Base-by-base conservation (phyloP, 164 flowering plant species). In the Aristolochia contorta region DNA sequence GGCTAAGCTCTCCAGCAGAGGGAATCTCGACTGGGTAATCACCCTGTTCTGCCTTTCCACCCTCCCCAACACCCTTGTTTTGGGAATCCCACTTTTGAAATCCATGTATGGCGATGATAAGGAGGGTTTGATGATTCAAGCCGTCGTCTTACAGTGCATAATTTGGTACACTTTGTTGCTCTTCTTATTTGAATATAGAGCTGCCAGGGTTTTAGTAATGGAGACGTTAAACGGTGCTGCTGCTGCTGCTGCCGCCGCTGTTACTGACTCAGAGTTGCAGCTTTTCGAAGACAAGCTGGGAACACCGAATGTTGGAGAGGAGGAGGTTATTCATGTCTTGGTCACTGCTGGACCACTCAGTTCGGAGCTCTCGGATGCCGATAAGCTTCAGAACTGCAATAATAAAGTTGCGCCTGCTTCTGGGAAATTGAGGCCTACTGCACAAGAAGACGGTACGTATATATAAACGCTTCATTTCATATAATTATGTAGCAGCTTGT, bases 1-100 rank as follows among this genome's bases (percentile, higher is more conserved):
- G 80, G 71, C 70, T 45, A 71, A 51, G 23, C 54, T 71, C 64
- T 49, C 68, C 4, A 58, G 23, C 10, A 58, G 59, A 56, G 75
- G 75, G 4, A 66, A 52, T 22, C 45, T 78, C 1, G 79, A 75
- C 19, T 78, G 79, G 81, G 57, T 68, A 12, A 73, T 75, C 65
- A 78, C 81, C 47, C 57, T 71, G 13, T 78, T 72, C 58, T 78
- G 78, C 16, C 71, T 78, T 33, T 55, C 71, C 6, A 67, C 81
- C 6, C 71, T 78, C 21, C 78, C 81, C 2, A 78, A 78, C 67
- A 75, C 81, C 13, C 69, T 78, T 13, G 73, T 78, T 23, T 68
- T 78, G 75, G 81, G 81, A 3, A 69, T 75, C 65, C 81, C 81
- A 1, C 69, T 75, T 12, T 12, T 78, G 43, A 68, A 66, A 56